Base-by-base conservation (phyloP, 139 green algal genomes). In the Closterium sp. region DNA sequence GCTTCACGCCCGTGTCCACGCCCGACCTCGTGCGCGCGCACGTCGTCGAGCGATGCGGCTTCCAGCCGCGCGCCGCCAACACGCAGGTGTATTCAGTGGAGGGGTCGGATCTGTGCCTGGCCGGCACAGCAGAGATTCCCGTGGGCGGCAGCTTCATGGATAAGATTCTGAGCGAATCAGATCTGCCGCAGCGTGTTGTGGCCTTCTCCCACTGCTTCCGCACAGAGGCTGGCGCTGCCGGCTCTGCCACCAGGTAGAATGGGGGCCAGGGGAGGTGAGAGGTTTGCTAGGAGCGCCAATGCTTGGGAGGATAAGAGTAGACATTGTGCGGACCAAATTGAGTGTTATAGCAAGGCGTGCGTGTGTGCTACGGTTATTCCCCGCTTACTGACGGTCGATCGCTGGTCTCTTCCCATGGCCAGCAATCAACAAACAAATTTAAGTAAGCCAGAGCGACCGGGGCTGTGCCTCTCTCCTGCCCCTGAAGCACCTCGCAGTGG, bases 11-110 rank as follows among this genome's bases (percentile, higher is more conserved):
- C 28, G 96, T 98, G 88, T 97, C 95, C 88, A 99, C 98, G 0
- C 98, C 98, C 0, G 98, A 99, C 93, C 94, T 99, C 29, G 98
- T 99, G 89, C 96, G 97, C 5, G 95, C 95, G n/a, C 93, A 42
- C 1, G 97, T 99, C 30, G 93, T 99, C 87, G 97, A 99, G 94
- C 99, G 98, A 94, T 99, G 98, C 93, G 98, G 98, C 62, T 99
- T 99, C 96, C 98, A 99, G 91, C 98, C 98, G 0, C 93, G 98
- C 24, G 97, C 92, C 0, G 95, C 96, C 11, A 98, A 98, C 95
- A 99, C 98, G 17, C 98, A 99, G 96, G 96, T 99, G 34, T 99
- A 99, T 95, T 96, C 91, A 38, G 91, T 99, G 0, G 91, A 94
- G 89, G 96, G 97, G 95, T 97, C 93, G 24, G 94, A 96, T 4